Evolutionary conservation across 345 rosid species (phyloP).

Genomic region (Melaleuca quinquenervia): DNA sequence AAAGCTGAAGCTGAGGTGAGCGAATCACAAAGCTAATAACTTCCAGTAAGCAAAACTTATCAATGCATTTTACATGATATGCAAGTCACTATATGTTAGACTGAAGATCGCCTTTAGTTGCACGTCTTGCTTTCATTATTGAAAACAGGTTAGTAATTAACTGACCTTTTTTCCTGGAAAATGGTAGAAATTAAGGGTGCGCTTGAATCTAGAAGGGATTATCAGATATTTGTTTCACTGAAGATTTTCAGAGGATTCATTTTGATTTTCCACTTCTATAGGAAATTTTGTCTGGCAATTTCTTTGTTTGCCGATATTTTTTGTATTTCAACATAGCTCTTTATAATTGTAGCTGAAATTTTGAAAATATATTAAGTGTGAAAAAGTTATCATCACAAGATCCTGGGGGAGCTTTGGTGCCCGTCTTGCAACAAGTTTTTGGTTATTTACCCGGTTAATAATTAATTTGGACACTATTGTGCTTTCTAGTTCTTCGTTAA

Average conservation of each 20-base stretch:
- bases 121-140: background rate
- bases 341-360: background rate
- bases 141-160: background rate
- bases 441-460: background rate
- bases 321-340: background rate
- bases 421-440: background rate
- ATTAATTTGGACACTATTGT: background rate
- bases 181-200: background rate
- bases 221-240: background rate
- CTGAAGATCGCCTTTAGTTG: background rate
- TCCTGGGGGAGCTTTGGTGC: background rate
- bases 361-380: background rate
- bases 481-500: background rate
- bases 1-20: conserved; percentile 94
- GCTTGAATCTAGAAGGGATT: background rate
- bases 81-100: background rate
- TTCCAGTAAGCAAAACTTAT: background rate
- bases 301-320: background rate
- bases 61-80: background rate
- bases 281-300: background rate
- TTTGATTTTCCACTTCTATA: background rate
- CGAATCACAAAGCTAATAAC: background rate
- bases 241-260: background rate
- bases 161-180: background rate
- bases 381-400: background rate